Base-by-base conservation (phyloP, 2,329 filamentous ascomycete genomes). In the Ceratocystis papillata region DNA sequence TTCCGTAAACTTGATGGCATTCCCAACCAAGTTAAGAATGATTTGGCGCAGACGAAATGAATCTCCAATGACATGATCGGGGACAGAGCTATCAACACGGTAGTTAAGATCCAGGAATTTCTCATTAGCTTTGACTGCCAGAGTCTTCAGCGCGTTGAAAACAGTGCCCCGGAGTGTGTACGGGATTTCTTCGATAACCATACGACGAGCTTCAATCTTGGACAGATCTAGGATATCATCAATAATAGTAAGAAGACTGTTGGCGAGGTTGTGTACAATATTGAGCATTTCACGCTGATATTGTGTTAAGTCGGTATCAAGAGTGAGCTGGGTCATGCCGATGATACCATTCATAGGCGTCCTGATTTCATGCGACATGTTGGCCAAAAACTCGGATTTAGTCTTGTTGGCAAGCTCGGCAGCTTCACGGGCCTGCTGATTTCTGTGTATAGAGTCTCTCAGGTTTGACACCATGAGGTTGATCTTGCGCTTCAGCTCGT, bases 391-490 rank as follows among this genome's bases (percentile, higher is more conserved):
- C 73, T 97, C 94, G 8, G 93, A 96, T 74, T 99, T 99, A 53
- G 93, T 97, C 77, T 95, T 93, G 79, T 96, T 97, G 69, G 94
- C 94, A 74, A 96, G 79, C 75, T 99, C 94, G 72, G 94, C 94
- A 60, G 93, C 92, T 76, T 97, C 93, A 76, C 94, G 88, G 67
- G 94, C 94, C 70, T 92, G 90, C 2, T 92, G 96, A 75, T 97
- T 99, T 74, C 91, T 86, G 75, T 97, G 92, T 71, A 99, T 96
- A 80, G 89, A 95, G 77, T 97, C 94, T 71, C 93, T 82, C 69
- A 99, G 79, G 74, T 96, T 96, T 74, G 89, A 94, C 64, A 97
- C 92, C 94, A 99, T 99, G 79, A 95, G 90, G 75, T 97, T 99
- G 82, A 99, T 97, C 81, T 97, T 97, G 72, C 92, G 87, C 78